A percentile compares a stretch with the other conserved stretches of the same genome.
Conservation (phyloP, 73 alveolate genomes). For the Loxodes magnus region DNA sequence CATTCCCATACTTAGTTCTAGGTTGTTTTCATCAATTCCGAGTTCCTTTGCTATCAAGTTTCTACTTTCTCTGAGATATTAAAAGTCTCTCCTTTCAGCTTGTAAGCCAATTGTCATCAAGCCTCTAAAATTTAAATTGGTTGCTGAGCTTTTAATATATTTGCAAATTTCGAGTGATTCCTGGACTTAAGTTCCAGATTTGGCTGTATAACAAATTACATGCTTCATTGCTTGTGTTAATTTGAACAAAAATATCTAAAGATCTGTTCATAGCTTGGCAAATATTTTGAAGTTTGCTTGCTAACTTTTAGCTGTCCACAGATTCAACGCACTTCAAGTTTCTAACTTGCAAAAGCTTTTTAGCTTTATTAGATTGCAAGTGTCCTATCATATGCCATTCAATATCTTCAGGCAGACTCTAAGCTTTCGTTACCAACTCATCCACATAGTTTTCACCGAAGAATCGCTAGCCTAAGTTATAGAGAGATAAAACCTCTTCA, state of each 20-base stretch:
- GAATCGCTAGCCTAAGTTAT: conserved; percentile 71
- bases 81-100: conserved; percentile 59
- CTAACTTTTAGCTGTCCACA: conserved; percentile 64
- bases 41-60: conserved; percentile 30
- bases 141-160: conserved; percentile 36
- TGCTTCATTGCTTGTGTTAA: conserved; percentile 54
- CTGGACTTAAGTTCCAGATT: conserved; percentile 50
- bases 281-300: conserved; percentile 38
- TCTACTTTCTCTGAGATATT: conserved; percentile 39
- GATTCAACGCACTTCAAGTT: conserved; percentile 45
- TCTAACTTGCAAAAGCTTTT: conserved; percentile 17
- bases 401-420: conserved; percentile 55
- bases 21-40: conserved; percentile 29
- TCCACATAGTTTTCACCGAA: conserved; percentile 90
- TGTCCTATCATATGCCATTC: conserved; percentile 94
- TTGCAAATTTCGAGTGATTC: conserved; percentile 28
- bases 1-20: conserved; percentile 77
- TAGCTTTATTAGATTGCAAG: conserved; percentile 74
- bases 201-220: too few relatives aligned
- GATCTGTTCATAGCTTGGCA: conserved; percentile 13
- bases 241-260: conserved; percentile 55
- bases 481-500: conserved; percentile 55
- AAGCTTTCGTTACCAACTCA: conserved; percentile 63
- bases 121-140: conserved; percentile 58
- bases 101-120: conserved; percentile 85